phyloP scores from a whole-genome alignment of 148 eudicot species.

The Persicaria tinctoria region DNA sequence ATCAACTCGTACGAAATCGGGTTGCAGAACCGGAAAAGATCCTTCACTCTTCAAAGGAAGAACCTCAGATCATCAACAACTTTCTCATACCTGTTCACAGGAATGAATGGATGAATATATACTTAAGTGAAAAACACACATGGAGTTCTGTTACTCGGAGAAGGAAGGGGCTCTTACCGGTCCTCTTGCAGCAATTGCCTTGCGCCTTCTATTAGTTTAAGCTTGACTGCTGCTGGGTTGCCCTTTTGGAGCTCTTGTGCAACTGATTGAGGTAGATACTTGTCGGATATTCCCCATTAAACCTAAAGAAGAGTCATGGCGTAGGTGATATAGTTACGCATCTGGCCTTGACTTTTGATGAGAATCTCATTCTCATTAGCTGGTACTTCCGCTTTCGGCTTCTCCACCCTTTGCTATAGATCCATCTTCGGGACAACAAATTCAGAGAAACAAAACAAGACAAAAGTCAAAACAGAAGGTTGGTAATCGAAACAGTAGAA shows the following conservation, averaged over 20 bases:
- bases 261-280: slow-evolving; percentile 73
- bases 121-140: background rate
- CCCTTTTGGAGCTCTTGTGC: slow-evolving; percentile 81
- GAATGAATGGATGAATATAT: background rate
- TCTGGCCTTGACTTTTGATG: slow-evolving; percentile 36
- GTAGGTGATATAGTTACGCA: slow-evolving; percentile 39
- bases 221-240: slow-evolving; percentile 58
- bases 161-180: slow-evolving; percentile 40
- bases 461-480: no score
- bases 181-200: slow-evolving; percentile 99
- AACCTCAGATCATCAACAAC: slow-evolving; percentile 69
- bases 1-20: no score
- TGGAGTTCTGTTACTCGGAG: background rate
- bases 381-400: slow-evolving; percentile 35
- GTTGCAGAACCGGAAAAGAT: background rate
- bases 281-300: slow-evolving; percentile 74
- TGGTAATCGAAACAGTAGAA: no score
- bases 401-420: slow-evolving; percentile 30
- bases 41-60: slow-evolving; percentile 42
- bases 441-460: no score
- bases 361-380: slow-evolving; percentile 42
- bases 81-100: slow-evolving; percentile 84
- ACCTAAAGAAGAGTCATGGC: slow-evolving; percentile 33
- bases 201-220: slow-evolving; percentile 88
- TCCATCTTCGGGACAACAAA: slow-evolving; percentile 19